Conservation (phyloP, 1,284 basidiomycete species). For the Pyrrhoderma lamaoense region DNA sequence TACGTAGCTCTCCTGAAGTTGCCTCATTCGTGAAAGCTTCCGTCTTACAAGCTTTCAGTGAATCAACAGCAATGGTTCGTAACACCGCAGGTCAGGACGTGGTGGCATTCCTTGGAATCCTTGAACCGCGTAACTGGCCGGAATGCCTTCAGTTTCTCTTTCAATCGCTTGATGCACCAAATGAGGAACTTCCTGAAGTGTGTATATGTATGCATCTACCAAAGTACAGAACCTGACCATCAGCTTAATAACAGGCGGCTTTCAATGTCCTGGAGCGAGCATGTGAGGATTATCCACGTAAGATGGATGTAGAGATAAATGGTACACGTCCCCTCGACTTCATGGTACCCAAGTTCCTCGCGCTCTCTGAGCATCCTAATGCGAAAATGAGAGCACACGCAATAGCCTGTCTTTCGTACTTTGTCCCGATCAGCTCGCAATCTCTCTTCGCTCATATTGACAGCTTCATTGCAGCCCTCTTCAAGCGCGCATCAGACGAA, state of each 20-base stretch:
- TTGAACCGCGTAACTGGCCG: slow-evolving; percentile 88
- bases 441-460: slow-evolving; percentile 90
- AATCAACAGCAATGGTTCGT: slow-evolving; percentile 77
- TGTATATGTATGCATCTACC: slow-evolving; percentile 27
- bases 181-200: slow-evolving; percentile 79
- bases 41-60: slow-evolving; percentile 75
- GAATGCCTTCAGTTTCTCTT: slow-evolving; percentile 84
- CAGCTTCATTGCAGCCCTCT: slow-evolving; percentile 85
- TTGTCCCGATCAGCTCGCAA: slow-evolving; percentile 78
- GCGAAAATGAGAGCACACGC: slow-evolving; percentile 91
- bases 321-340: slow-evolving; percentile 85
- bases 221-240: background rate
- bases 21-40: slow-evolving; percentile 77
- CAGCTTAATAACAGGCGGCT: slow-evolving; percentile 74
- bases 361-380: slow-evolving; percentile 75
- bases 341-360: slow-evolving; percentile 93
- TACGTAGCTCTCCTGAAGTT: slow-evolving; percentile 59
- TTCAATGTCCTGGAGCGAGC: slow-evolving; percentile 94
- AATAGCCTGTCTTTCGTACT: slow-evolving; percentile 90
- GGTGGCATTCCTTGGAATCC: slow-evolving; percentile 75
- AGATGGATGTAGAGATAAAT: slow-evolving; percentile 88
- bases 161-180: slow-evolving; percentile 65
- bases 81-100: slow-evolving; percentile 90
- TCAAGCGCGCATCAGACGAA: slow-evolving; percentile 91
- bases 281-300: slow-evolving; percentile 94